A percentile compares a stretch with the other conserved stretches of the same genome.
These are phyloP conservation scores for Liriodendron chinense DNA, from an alignment of 164 flowering plant genomes.

Conservation along the genomic window DNA sequence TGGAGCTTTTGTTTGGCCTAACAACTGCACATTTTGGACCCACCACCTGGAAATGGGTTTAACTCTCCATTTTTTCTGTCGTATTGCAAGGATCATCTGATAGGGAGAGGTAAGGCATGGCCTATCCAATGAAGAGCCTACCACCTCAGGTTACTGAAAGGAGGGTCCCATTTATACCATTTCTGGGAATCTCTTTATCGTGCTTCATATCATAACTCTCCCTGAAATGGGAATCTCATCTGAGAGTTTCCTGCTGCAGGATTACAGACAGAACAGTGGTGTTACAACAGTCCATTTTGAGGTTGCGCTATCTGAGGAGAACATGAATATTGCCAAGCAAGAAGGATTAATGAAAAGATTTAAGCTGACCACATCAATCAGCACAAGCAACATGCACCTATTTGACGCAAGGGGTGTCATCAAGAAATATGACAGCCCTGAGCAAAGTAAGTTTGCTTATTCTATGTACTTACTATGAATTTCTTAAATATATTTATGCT, in stretches of 20 bases:
- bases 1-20: too few species aligned
- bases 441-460: constrained; percentile 54
- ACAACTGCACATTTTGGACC: too few species aligned
- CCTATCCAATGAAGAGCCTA: too few species aligned
- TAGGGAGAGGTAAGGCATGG: too few species aligned
- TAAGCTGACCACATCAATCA: constrained; percentile 64
- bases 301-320: constrained; percentile 55
- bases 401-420: constrained; percentile 71
- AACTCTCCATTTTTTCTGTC: too few species aligned
- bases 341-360: constrained; percentile 88
- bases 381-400: constrained; percentile 95
- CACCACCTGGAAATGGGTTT: too few species aligned
- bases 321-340: constrained; percentile 48
- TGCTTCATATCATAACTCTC: too few species aligned
- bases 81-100: too few species aligned
- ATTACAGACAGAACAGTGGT: constrained; percentile 51
- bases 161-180: too few species aligned
- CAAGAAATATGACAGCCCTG: constrained; percentile 83
- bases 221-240: neutral
- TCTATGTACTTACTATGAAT: too few species aligned
- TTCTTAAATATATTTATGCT: neutral
- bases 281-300: constrained; percentile 63
- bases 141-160: too few species aligned
- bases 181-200: too few species aligned
- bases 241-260: constrained; percentile 42